Percentiles rank a stretch among this genome's conserved stretches.
Evolutionary conservation across 2,329 filamentous ascomycete species (phyloP).

Genomic region (Colletotrichum limetticola): DNA sequence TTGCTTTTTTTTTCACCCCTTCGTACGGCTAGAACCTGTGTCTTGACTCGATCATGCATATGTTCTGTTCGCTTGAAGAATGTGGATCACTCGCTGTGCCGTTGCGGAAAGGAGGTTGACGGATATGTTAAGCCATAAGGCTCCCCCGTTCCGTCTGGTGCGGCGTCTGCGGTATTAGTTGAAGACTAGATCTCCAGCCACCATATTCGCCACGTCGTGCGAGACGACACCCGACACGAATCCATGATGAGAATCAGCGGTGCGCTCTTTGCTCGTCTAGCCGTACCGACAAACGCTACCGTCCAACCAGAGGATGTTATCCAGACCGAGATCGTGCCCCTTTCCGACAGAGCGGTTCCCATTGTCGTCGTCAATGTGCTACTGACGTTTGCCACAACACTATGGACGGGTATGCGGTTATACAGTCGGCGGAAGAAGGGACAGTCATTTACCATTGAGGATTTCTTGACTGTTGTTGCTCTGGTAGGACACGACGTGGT

Average conservation of each 20-base stretch:
- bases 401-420: constrained; percentile 2
- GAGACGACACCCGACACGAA: not conserved
- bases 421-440: constrained; percentile 6
- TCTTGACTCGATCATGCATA: not conserved
- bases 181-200: not conserved
- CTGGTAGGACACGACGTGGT: not conserved
- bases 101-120: not conserved
- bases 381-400: not conserved
- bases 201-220: not conserved
- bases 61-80: not conserved
- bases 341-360: not conserved
- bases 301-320: not conserved
- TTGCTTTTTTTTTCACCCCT: not conserved
- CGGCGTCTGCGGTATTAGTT: too few relatives aligned
- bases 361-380: not conserved
- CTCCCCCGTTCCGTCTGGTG: not conserved
- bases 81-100: not conserved
- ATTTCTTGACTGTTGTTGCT: not conserved
- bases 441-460: not conserved
- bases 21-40: not conserved
- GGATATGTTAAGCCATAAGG: not conserved
- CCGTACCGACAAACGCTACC: not conserved
- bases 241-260: not conserved
- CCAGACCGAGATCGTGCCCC: constrained; percentile 1
- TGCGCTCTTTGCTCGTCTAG: not conserved